Percentiles rank a stretch among this genome's conserved stretches.
phyloP scores from a whole-genome alignment of 345 rosid species.

The Arabidopsis thaliana region TAIR10.1 NC_003071.7:7487501-7488000 shows the following conservation, averaged over 20 bases:
- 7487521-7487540: constrained; percentile 61
- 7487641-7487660: background rate
- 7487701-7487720: background rate
- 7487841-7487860: constrained; percentile 36
- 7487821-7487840: constrained; percentile 30
- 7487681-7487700: constrained; percentile 2
- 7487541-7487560: constrained; percentile 55
- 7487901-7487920: constrained; percentile 59
- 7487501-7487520: constrained; percentile 50
- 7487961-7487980: constrained; percentile 56
- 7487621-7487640: constrained; percentile 21
- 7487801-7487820: background rate
- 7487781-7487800: constrained; percentile 17
- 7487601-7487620: constrained; percentile 16
- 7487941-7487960: constrained; percentile 40
- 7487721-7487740: constrained; percentile 9
- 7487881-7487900: constrained; percentile 49
- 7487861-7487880: constrained; percentile 42
- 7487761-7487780: constrained; percentile 24
- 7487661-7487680: background rate
- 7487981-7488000: constrained; percentile 60
- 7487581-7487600: constrained; percentile 40
- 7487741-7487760: constrained; percentile 11
- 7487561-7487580: constrained; percentile 45
- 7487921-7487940: constrained; percentile 50